Evolutionary conservation across 441 rosid genomes (phyloP).

Genomic region (Syzygium malaccense): DNA sequence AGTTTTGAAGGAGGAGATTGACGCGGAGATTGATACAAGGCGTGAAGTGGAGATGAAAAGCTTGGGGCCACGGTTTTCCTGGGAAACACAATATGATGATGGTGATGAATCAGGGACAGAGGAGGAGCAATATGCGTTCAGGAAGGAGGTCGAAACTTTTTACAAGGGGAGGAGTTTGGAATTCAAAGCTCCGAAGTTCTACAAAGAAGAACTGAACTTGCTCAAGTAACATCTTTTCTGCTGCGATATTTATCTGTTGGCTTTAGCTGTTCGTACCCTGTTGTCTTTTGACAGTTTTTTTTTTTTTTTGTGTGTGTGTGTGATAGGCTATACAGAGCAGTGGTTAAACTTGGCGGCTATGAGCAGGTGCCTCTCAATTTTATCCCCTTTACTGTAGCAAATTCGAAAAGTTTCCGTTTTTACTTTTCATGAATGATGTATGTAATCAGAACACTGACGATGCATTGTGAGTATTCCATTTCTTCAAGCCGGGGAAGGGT

Average conservation of each 20-base stretch:
- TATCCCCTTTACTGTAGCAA: neutral
- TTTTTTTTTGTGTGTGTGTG: neutral
- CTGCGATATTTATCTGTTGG: neutral
- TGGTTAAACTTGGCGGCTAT: conserved; percentile 65
- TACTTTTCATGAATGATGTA: neutral
- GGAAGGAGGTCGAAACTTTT: conserved; percentile 46
- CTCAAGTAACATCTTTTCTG: conserved; percentile 32
- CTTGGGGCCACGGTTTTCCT: conserved; percentile 20
- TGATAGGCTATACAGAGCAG: conserved; percentile 56
- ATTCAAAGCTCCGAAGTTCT: conserved; percentile 65
- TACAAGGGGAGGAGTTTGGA: conserved; percentile 43
- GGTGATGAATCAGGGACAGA: conserved; percentile 57
- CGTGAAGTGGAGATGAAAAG: conserved; percentile 9
- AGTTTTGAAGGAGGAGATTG: conserved; percentile 5
- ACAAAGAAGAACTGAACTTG: conserved; percentile 59
- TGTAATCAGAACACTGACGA: neutral
- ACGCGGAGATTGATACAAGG: conserved; percentile 8
- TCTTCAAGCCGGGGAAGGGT: neutral
- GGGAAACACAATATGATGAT: conserved; percentile 30
- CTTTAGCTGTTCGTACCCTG: neutral
- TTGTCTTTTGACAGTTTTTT: neutral
- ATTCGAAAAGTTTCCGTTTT: neutral
- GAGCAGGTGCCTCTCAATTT: conserved; percentile 40
- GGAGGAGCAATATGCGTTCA: conserved; percentile 50
- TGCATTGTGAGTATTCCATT: neutral